Percentiles rank a stretch among this genome's conserved stretches.
phyloP scores from a whole-genome alignment of 1,284 basidiomycete species.

The Porodaedalea pini region DNA sequence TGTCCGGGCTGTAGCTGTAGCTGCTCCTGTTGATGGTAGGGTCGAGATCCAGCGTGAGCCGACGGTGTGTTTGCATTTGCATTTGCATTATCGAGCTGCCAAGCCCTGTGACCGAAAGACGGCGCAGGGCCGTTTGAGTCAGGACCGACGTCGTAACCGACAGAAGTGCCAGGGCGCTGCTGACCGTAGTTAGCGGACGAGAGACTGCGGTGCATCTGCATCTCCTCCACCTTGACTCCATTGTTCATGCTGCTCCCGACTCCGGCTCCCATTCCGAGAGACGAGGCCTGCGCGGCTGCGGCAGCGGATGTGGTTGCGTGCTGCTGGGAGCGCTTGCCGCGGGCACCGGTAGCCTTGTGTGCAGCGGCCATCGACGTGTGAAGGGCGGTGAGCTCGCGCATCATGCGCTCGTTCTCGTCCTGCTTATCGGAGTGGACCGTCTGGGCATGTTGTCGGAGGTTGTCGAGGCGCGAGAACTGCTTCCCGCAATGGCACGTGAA shows the following conservation, averaged over 20 bases:
- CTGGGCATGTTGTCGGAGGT: conserved; percentile 93
- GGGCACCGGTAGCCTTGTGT: conserved; percentile 49
- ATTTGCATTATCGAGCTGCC: conserved; percentile 27
- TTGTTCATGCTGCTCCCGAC: not conserved
- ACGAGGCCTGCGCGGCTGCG: not conserved
- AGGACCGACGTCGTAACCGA: conserved; percentile 57
- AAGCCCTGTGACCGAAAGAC: conserved; percentile 16
- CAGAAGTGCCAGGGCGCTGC: conserved; percentile 61
- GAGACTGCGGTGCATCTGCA: conserved; percentile 37
- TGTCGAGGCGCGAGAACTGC: conserved; percentile 94
- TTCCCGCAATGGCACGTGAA: conserved; percentile 95
- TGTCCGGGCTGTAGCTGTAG: conserved; percentile 15
- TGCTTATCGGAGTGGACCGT: conserved; percentile 91
- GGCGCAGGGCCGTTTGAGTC: conserved; percentile 41
- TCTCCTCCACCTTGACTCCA: conserved; percentile 45
- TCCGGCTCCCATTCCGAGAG: conserved; percentile 6
- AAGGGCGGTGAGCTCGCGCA: conserved; percentile 82
- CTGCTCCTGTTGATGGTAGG: conserved; percentile 22
- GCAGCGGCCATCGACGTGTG: conserved; percentile 82
- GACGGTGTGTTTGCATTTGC: conserved; percentile 25
- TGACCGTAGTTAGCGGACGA: conserved; percentile 35
- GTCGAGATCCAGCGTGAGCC: conserved; percentile 37
- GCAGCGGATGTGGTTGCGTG: too few species aligned
- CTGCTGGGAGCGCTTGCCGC: conserved; percentile 39
- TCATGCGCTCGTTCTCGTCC: conserved; percentile 88